A percentile compares a stretch with the other conserved stretches of the same genome.
Conservation (phyloP, 176 grass and related monocot species). For the Raddia distichophylla region DNA sequence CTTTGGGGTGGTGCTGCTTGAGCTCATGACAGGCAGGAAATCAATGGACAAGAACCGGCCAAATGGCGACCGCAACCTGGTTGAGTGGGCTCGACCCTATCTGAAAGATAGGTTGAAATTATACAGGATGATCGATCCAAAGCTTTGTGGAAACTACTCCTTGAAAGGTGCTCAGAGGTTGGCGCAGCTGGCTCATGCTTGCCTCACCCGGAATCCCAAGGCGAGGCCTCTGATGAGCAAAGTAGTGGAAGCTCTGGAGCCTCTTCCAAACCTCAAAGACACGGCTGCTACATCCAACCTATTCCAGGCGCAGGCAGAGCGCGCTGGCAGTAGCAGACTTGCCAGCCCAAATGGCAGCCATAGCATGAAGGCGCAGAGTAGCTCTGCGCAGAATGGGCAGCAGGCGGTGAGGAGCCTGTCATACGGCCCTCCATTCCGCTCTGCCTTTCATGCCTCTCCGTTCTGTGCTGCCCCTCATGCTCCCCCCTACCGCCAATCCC, state of each 20-base stretch:
- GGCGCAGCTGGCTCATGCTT: constrained; percentile 40
- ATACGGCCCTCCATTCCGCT: not conserved
- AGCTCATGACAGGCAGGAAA: constrained; percentile 52
- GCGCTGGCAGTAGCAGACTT: constrained; percentile 27
- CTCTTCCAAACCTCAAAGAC: constrained; percentile 59
- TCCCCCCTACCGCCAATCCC: constrained; percentile 55
- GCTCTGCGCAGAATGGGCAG: constrained; percentile 45
- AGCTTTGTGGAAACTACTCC: constrained; percentile 44
- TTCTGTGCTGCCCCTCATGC: constrained; percentile 39
- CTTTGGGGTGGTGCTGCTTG: constrained; percentile 54
- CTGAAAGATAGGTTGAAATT: constrained; percentile 39
- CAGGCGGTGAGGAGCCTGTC: constrained; percentile 63
- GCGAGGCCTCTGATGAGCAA: constrained; percentile 67
- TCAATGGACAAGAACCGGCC: constrained; percentile 61
- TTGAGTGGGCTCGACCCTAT: constrained; percentile 54
- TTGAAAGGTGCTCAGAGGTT: constrained; percentile 51
- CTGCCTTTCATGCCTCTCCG: constrained; percentile 45
- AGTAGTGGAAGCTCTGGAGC: constrained; percentile 66
- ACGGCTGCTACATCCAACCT: constrained; percentile 52
- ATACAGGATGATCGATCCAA: constrained; percentile 45
- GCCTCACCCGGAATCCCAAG: constrained; percentile 48
- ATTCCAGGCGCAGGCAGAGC: constrained; percentile 60
- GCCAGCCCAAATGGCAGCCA: constrained; percentile 22
- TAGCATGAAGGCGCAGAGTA: constrained; percentile 46
- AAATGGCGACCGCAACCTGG: constrained; percentile 62